phyloP scores from a whole-genome alignment of 768 basidiomycete species.

The Clitopilus hobsonii region DNA sequence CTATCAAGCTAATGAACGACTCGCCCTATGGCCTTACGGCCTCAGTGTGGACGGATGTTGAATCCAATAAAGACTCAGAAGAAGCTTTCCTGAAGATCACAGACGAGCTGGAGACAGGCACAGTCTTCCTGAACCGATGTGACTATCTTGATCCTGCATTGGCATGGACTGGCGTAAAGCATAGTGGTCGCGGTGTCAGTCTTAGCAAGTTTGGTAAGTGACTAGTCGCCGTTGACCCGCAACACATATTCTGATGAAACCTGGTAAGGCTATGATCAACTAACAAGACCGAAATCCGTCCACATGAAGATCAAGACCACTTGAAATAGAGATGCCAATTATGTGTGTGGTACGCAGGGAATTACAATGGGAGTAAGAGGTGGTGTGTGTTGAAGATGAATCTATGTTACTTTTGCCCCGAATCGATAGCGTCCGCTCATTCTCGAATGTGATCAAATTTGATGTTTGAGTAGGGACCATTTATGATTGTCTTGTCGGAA shows the following conservation, averaged over 20 bases:
- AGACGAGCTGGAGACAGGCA: conserved; percentile 80
- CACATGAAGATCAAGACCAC: conserved; percentile 75
- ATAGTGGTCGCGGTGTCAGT: conserved; percentile 89
- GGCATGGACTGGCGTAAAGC: conserved; percentile 92
- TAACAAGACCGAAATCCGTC: conserved; percentile 76
- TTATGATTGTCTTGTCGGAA: conserved; percentile 38
- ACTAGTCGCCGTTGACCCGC: not conserved
- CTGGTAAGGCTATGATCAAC: conserved; percentile 74
- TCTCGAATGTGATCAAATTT: conserved; percentile 31
- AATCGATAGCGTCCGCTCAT: too few species aligned
- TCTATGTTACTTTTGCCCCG: not conserved
- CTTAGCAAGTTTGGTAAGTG: conserved; percentile 81
- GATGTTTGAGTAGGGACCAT: conserved; percentile 29
- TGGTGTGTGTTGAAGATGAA: too few species aligned
- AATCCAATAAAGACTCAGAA: conserved; percentile 56
- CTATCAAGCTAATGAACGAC: conserved; percentile 91
- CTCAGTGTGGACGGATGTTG: conserved; percentile 86
- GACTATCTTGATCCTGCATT: conserved; percentile 92
- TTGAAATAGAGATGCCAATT: conserved; percentile 9
- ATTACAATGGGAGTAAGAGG: not conserved
- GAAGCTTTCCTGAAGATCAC: conserved; percentile 62
- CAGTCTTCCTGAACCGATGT: conserved; percentile 91
- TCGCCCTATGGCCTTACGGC: conserved; percentile 93
- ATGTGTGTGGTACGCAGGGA: not conserved
- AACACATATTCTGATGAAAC: conserved; percentile 5